A percentile compares a stretch with the other conserved stretches of the same genome.
Evolutionary conservation across 2,329 filamentous ascomycete genomes (phyloP).

Genomic region (Paecilomyces fulvus): DNA sequence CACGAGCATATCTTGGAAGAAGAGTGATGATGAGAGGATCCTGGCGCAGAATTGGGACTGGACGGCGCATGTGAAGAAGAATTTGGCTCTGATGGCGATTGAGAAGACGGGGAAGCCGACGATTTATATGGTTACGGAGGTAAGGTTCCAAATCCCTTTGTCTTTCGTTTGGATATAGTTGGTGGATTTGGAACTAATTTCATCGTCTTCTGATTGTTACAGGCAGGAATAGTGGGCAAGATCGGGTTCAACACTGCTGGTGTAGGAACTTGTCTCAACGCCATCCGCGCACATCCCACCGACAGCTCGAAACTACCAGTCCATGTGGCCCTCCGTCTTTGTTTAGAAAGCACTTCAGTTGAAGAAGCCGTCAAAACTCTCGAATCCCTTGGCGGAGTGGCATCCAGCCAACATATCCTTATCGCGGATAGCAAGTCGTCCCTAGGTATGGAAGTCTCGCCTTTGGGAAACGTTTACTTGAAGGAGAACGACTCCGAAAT

Average conservation of each 20-base stretch:
- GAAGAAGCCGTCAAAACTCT: constrained; percentile 40
- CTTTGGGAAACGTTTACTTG: constrained; percentile 25
- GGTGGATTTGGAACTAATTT: not conserved
- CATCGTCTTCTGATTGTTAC: constrained; percentile 9
- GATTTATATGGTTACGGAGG: constrained; percentile 49
- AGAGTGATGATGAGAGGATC: constrained; percentile 24
- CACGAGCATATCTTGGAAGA: constrained; percentile 47
- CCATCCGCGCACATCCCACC: constrained; percentile 50
- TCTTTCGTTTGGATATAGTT: constrained; percentile 37
- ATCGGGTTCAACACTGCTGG: constrained; percentile 54
- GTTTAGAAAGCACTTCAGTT: constrained; percentile 44
- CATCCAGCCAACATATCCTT: constrained; percentile 48
- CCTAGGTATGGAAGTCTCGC: constrained; percentile 21
- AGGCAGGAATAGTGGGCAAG: constrained; percentile 54
- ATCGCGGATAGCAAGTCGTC: constrained; percentile 38
- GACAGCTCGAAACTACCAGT: constrained; percentile 46
- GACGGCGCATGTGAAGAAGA: constrained; percentile 43
- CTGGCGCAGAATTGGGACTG: constrained; percentile 55
- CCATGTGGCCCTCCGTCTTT: constrained; percentile 52
- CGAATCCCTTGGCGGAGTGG: constrained; percentile 42
- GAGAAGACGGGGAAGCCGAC: constrained; percentile 37
- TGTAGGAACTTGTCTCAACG: constrained; percentile 54
- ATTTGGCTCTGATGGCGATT: constrained; percentile 44
- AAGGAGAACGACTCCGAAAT: constrained; percentile 23
- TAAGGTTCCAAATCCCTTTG: constrained; percentile 2